Base-by-base conservation (phyloP, 2,329 filamentous ascomycete species). In the Geoglossum cookeanum region DNA sequence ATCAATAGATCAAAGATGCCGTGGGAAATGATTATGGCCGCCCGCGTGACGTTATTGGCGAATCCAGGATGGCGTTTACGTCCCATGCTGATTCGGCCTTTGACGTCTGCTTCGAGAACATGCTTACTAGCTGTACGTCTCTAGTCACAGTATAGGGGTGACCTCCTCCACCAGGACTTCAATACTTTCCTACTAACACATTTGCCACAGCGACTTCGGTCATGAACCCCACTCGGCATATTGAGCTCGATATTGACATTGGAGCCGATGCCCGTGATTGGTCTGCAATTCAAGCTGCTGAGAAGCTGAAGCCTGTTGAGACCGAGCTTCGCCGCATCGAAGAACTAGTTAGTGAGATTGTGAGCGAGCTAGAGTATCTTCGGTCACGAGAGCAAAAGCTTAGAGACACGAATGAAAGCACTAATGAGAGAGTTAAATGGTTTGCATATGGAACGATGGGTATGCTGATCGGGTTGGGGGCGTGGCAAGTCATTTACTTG, bases 321-420 rank as follows among this genome's bases (percentile, higher is more conserved):
- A 89, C 87, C 17, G 92, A 97, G 70, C 80, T 98, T 67, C 84
- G 90, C 66, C 83, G 89, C 64, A 86, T 97, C 67, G 89, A 95
- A 70, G 92, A 96, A 74, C 78, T 91, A 68, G 85, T 94, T 44
- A 78, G 76, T 62, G 91, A 97, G 74, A 82, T 97, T 62, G 91
- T 96, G 54, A 72, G 72, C 61, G 91, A 97, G 78, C 94, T 98
- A 91, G 91, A 97, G 62, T 98, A 97, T 74, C 80, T 98, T 65
- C 81, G 92, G 63, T 66, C 71, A 44, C 81, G 92, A 65, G 92
- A 98, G 77, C 89, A 95, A 79, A 94, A 88, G 76, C 79, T 98
- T 65, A 79, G 92, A 69, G 91, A 98, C 74, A 98, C 92, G 64
- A 98, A 98, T 72, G 92, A 98, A 83, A 97, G 91, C 77, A 98